These are phyloP conservation scores for Hemileccinum impolitum DNA, from an alignment of 768 basidiomycete genomes.

Conservation along the genomic window DNA sequence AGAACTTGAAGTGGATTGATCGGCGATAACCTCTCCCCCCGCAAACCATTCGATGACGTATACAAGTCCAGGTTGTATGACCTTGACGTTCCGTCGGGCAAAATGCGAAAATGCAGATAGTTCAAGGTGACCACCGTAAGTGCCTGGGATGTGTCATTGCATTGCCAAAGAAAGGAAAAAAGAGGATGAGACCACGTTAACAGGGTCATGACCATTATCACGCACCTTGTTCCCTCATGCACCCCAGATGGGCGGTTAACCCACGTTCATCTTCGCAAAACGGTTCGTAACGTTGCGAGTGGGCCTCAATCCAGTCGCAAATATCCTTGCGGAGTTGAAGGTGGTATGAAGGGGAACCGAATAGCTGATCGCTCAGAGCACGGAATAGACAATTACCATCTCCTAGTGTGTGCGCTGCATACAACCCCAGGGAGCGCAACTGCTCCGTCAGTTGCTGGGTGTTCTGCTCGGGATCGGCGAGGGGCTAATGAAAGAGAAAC, in stretches of 20 bases:
- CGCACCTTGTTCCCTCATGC: constrained; percentile 78
- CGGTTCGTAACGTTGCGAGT: constrained; percentile 73
- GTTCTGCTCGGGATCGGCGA: constrained; percentile 60
- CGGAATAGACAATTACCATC: constrained; percentile 95
- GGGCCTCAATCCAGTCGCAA: constrained; percentile 74
- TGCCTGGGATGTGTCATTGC: constrained; percentile 44
- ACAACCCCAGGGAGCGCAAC: constrained; percentile 74
- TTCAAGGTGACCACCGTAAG: constrained; percentile 92
- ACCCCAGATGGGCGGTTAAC: constrained; percentile 64
- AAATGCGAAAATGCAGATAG: constrained; percentile 90
- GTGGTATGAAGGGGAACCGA: constrained; percentile 71
- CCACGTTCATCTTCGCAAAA: constrained; percentile 88
- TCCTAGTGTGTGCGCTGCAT: constrained; percentile 82
- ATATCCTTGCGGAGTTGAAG: constrained; percentile 66
- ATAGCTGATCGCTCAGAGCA: constrained; percentile 83
- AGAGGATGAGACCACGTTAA: neutral
- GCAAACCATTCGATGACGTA: constrained; percentile 85
- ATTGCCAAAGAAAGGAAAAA: constrained; percentile 11
- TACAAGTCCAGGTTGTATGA: constrained; percentile 87
- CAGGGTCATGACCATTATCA: constrained; percentile 2
- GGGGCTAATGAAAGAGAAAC: constrained; percentile 29
- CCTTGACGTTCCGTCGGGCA: constrained; percentile 76
- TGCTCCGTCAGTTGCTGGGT: constrained; percentile 66
- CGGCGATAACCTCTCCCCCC: constrained; percentile 43
- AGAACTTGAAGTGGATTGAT: constrained; percentile 25